Evolutionary conservation across 2,329 filamentous ascomycete species (phyloP), one percentile per base, ranked within the genome.

Genomic region (Blastomyces silverae): DNA sequence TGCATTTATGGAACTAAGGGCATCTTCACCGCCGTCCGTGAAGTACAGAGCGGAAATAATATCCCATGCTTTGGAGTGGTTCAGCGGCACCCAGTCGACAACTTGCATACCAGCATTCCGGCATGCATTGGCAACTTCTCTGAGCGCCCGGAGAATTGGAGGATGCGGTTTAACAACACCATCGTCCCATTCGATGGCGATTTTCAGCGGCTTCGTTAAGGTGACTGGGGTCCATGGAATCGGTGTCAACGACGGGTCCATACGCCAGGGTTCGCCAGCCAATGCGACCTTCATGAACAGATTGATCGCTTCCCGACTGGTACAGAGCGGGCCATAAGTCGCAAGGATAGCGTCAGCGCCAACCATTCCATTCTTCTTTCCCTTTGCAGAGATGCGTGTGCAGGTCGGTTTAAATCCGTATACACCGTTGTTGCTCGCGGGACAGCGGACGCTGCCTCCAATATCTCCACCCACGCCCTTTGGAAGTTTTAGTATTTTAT

Each of bases 401-500:
- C 73, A 71, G 53, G 76, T 79, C 1, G 81, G 81, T 64, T 83
- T 83, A 71, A 83, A 77, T 0, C 81, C 80, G 67, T 82, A 83
- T 1, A 83, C 68, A 0, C 81, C 81, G 64, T 80, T 79, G 64
- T 80, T 82, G 75, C 82, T 80, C 0, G 82, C 79, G 0, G 79
- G 79, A 5, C 80, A 71, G 1, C 79, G 74, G 62, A 80, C 76
- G 52, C 76, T 79, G 42, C 79, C 79, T n/a, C 78, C 79, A 60
- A 88, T 81, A 73, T 89, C 87, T 0, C 86, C 88, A 0, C 84
- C 85, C n/a, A 87, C 79, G 0, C 87, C 87, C 1, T 88, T 70
- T 57, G 84, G 77, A 42, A 78, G 82, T 2, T 0, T 61, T 67
- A 58, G 31, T 15, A 20, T 39, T n/a, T 13, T 17, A 10, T 34